Conservation (phyloP, 805 yeast species). For the Candida chilensis region DNA sequence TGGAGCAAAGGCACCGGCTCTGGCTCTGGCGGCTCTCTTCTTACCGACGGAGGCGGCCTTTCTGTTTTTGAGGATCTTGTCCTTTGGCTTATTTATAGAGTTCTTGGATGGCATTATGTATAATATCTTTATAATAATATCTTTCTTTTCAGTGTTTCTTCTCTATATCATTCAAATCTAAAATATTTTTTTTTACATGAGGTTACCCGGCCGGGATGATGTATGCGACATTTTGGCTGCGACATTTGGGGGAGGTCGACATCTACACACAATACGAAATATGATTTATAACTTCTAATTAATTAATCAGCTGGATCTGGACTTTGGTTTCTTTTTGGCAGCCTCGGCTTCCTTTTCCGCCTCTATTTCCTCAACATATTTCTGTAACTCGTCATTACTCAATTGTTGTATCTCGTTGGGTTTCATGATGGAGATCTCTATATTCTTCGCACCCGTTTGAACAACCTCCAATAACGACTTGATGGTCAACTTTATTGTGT, state of each 20-base stretch:
- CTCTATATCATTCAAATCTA: too few relatives aligned
- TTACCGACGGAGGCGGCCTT: conserved; percentile 41
- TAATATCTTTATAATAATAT: too few relatives aligned
- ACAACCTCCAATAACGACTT: conserved; percentile 91
- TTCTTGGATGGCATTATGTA: conserved; percentile 74
- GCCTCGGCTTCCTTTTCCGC: conserved; percentile 80
- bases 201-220: too few relatives aligned
- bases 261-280: too few relatives aligned
- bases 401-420: conserved; percentile 55
- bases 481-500: conserved; percentile 72
- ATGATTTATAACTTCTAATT: too few relatives aligned
- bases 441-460: conserved; percentile 95
- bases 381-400: conserved; percentile 62
- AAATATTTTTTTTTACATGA: too few relatives aligned
- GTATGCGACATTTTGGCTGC: too few relatives aligned
- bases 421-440: conserved; percentile 82
- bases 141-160: too few relatives aligned
- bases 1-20: conserved; percentile 21
- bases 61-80: conserved; percentile 38
- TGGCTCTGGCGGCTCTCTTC: conserved; percentile 46
- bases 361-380: conserved; percentile 74
- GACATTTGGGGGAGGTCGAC: too few relatives aligned
- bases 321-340: conserved; percentile 52
- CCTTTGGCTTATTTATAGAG: conserved; percentile 74
- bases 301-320: neutral